Evolutionary conservation across 495 filamentous ascomycete species (phyloP), one percentile per base, ranked within the genome.

Genomic region (Neurospora cerealis): DNA sequence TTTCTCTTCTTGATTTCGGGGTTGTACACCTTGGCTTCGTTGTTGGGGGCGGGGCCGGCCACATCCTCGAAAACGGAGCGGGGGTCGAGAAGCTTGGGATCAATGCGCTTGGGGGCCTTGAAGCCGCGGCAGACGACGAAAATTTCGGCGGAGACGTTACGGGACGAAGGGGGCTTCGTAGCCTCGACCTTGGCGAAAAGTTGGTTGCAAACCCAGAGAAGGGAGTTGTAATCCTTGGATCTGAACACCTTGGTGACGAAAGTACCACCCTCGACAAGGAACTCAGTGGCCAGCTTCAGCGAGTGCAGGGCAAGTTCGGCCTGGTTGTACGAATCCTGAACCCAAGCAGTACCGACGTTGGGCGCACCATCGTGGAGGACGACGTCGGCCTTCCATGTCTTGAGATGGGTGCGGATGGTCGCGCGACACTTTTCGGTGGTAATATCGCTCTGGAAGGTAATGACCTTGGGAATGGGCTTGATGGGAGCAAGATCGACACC

Each of bases 231-330:
- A 81, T 99, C 95, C 78, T 97, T 97, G n/a, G 93, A 96, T 73
- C 96, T 83, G 86, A 99, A 99, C 37, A 99, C 92, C 80, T 99
- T 99, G 62, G 96, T 99, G 62, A 98, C 94, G 73, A 99, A 99
- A 10, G 90, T 94, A 76, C 96, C 96, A 13, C 95, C 94, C 81
- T 95, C 92, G 7, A 88, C 84, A 74, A 99, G 81, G 78, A 99
- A 99, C 76, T 98, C 95, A 0, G 94, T 97, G 13, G 96, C 96
- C 38, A 99, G 85, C 81, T 94, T 97, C 84, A 99, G 82, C 11
- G 94, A 93, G 78, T 97, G 92, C 69, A 99, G 84, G 11, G 91
- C 94, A n/a, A 99, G 83, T 80, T 98, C 96, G 38, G 96, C 95
- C 82, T 99, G 96, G 46, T 94, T 95, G 88, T 94, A 99, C 60